phyloP scores from a whole-genome alignment of 139 green algal genomes.

The Coccomyxa sp. region DNA sequence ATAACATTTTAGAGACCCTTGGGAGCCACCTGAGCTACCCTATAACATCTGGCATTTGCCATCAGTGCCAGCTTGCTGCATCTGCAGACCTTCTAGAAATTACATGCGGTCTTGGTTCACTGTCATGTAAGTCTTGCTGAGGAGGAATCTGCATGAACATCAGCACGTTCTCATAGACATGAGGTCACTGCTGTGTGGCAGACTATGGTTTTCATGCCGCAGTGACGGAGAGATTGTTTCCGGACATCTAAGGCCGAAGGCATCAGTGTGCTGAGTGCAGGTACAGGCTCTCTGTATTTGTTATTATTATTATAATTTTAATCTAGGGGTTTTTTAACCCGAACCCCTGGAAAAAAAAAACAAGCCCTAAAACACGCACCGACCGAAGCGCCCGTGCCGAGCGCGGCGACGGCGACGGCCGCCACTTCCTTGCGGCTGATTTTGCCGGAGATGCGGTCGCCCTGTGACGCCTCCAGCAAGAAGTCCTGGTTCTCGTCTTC shows the following conservation, averaged over 20 bases:
- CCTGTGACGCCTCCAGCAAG: constrained; percentile 62
- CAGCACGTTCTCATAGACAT: too few relatives aligned
- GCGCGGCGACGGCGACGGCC: constrained; percentile 29
- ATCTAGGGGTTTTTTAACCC: too few relatives aligned
- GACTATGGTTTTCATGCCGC: too few relatives aligned
- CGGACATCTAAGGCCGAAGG: neutral
- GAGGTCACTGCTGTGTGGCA: too few relatives aligned
- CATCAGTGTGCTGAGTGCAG: too few relatives aligned
- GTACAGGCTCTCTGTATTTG: too few relatives aligned
- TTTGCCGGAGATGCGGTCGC: constrained; percentile 61
- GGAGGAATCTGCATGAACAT: too few relatives aligned
- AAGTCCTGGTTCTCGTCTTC: constrained; percentile 26
- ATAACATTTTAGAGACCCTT: neutral
- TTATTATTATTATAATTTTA: too few relatives aligned
- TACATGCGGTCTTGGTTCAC: neutral
- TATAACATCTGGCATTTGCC: neutral
- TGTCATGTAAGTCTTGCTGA: neutral
- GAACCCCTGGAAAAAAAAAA: neutral
- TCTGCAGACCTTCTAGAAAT: neutral
- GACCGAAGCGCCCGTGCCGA: constrained; percentile 41
- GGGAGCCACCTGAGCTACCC: neutral
- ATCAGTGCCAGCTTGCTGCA: neutral
- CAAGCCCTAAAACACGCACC: neutral
- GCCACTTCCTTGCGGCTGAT: constrained; percentile 68
- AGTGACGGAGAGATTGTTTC: neutral